Conservation (phyloP, 345 rosid species). For the Melaleuca quinquenervia region DNA sequence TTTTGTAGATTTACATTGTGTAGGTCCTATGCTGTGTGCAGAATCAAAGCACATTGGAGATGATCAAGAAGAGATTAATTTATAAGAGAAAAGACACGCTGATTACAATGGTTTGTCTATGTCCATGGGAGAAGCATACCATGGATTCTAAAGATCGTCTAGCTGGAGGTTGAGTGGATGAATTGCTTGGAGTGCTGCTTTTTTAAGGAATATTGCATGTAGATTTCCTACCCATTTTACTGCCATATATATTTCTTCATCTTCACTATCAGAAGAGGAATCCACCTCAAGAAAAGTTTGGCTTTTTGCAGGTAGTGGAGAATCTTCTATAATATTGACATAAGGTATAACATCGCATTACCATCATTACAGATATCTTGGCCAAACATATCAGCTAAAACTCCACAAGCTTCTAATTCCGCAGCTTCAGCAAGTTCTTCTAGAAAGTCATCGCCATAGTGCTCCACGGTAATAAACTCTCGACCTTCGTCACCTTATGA, state of each 20-base stretch:
- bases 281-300: slow-evolving; percentile 42
- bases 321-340: slow-evolving; percentile 39
- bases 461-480: slow-evolving; percentile 65
- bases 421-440: slow-evolving; percentile 65
- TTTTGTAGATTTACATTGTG: no score
- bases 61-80: no score
- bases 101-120: no score
- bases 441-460: no score
- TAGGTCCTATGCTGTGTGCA: no score
- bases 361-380: slow-evolving; percentile 4
- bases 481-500: no score
- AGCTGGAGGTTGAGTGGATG: slow-evolving; percentile 2
- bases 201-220: neutral
- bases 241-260: neutral
- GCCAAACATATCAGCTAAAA: slow-evolving; percentile 44
- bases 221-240: slow-evolving; percentile 4
- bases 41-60: no score
- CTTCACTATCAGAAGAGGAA: slow-evolving; percentile 50
- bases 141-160: slow-evolving; percentile 1
- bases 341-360: slow-evolving; percentile 3
- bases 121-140: no score
- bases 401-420: slow-evolving; percentile 75
- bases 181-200: neutral
- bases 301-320: slow-evolving; percentile 26
- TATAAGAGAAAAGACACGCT: no score